These are phyloP conservation scores for Physcia stellaris DNA, from an alignment of 495 filamentous ascomycete genomes.

Conservation along the genomic window DNA sequence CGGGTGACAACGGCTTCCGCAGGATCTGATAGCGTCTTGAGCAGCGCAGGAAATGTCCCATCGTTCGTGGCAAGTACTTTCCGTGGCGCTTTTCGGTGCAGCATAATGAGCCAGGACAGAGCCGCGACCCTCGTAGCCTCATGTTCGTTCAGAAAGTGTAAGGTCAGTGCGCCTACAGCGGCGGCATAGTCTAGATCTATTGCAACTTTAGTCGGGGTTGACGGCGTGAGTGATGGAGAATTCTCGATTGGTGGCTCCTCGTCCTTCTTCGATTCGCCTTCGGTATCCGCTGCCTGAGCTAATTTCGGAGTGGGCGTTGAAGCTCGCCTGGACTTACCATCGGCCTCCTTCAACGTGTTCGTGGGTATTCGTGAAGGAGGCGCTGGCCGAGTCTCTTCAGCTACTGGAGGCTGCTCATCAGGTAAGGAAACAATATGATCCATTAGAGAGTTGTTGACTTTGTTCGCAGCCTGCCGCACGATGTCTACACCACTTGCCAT, in stretches of 20 bases:
- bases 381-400: constrained; percentile 24
- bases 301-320: constrained; percentile 33
- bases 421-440: constrained; percentile 83
- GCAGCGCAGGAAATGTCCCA: constrained; percentile 86
- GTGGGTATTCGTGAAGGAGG: constrained; percentile 25
- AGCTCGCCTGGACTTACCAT: constrained; percentile 33
- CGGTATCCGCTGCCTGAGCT: constrained; percentile 24
- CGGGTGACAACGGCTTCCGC: constrained; percentile 92
- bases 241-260: constrained; percentile 30
- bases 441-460: constrained; percentile 80
- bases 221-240: constrained; percentile 30
- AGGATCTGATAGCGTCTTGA: constrained; percentile 94
- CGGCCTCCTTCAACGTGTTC: constrained; percentile 30
- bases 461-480: constrained; percentile 75
- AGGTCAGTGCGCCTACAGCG: constrained; percentile 85
- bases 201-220: constrained; percentile 33
- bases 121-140: constrained; percentile 91
- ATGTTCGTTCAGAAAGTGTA: constrained; percentile 92
- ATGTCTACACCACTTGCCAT: constrained; percentile 83
- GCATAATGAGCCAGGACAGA: constrained; percentile 91
- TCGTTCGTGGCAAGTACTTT: constrained; percentile 95
- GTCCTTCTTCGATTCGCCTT: constrained; percentile 15
- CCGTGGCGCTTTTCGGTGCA: constrained; percentile 84
- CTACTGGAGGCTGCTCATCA: constrained; percentile 48
- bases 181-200: constrained; percentile 89